Evolutionary conservation across 805 yeast species (phyloP), one percentile per base, ranked within the genome.

Genomic region (Metschnikowia shivogae): DNA sequence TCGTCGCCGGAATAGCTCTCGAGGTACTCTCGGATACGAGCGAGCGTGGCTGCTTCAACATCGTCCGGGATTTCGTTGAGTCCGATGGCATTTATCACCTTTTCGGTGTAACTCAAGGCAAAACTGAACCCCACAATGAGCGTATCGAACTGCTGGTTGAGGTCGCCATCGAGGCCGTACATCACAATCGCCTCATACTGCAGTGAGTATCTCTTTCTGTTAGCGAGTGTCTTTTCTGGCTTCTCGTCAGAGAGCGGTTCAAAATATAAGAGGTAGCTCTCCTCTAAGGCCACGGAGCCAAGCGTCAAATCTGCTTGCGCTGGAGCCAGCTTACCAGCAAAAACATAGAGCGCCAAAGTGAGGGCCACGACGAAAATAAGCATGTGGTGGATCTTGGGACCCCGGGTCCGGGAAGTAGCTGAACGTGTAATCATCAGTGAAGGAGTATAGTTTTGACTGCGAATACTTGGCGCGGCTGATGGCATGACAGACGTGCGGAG

Each of bases 61-160:
- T 46, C 41, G 12, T 11, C 31, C 10, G 36, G 26, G 8, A 31
- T 20, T 4, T 39, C 35, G 1, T 27, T 19, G 27, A 36, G 34
- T 10, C 45, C 49, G n/a, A 48, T 32, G 7, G 44, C 48, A 30
- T 38, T 43, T 37, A 43, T 39, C 9, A 51, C 44, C 32, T 46
- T 42, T 6, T 39, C 36, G 2, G 48, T 42, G 37, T 41, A 34
- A 5, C 42, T 43, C 13, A 53, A 28, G 29, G 36, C 29, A 38
- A 51, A 39, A 27, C 46, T 31, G 17, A 53, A 26, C 4, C 56
- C 56, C 12, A 43, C 27, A 5, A 53, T 14, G 1, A 44, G 36
- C 11, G 50, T 39, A 17, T 48, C 53, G 44, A 45, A 53, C 22
- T 29, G 30, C 36, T 51, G 53, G 14, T 34, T 22, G 19, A 48